Conservation (phyloP, 1,284 basidiomycete genomes). For the Boletus sp. region DNA sequence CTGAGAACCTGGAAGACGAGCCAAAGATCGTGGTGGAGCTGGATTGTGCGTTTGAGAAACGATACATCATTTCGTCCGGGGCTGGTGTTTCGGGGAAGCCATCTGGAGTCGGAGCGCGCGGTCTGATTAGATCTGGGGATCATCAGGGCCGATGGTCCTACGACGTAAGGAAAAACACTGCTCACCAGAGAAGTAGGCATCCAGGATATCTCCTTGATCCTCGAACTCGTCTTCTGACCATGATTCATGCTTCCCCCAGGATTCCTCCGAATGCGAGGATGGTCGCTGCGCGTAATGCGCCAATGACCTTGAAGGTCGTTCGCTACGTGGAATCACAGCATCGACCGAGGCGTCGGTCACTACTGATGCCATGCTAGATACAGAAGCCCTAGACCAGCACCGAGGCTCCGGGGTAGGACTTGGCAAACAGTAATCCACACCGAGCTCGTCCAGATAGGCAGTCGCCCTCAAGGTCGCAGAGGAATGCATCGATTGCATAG, state of each 20-base stretch:
- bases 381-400: constrained; percentile 41
- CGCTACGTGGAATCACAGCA: constrained; percentile 45
- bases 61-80: constrained; percentile 9
- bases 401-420: constrained; percentile 32
- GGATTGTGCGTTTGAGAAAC: constrained; percentile 10
- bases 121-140: constrained; percentile 38
- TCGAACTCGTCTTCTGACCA: constrained; percentile 28
- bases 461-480: constrained; percentile 17
- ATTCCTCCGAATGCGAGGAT: constrained; percentile 15
- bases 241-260: constrained; percentile 25
- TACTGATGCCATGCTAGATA: constrained; percentile 57
- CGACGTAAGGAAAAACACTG: not conserved
- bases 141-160: constrained; percentile 6
- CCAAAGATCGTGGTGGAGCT: constrained; percentile 5
- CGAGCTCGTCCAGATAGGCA: constrained; percentile 38
- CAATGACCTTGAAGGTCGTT: constrained; percentile 9
- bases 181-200: constrained; percentile 48
- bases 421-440: constrained; percentile 41
- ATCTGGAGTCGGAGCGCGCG: constrained; percentile 21
- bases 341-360: constrained; percentile 55
- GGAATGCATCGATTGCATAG: constrained; percentile 25
- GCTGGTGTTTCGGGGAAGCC: constrained; percentile 23
- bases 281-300: constrained; percentile 10
- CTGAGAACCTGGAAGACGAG: constrained; percentile 14
- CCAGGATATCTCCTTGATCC: constrained; percentile 46